These are phyloP conservation scores for Debaryomycetaceae sp. DNA, from an alignment of 1,139 yeast genomes.

Conservation along the genomic window DNA sequence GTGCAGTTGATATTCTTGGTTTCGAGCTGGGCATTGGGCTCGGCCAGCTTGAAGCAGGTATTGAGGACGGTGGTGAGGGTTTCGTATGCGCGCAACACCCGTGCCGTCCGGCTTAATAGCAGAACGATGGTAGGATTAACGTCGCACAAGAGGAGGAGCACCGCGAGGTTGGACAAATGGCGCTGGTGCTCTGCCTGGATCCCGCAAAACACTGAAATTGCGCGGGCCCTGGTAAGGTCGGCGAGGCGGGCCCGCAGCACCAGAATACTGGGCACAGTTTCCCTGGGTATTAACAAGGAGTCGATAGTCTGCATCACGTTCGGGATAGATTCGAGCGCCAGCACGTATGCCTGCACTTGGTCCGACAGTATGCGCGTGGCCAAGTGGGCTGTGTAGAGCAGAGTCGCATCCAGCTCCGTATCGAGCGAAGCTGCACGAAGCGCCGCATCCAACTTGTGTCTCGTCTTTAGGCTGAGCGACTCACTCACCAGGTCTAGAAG, in stretches of 20 bases:
- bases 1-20: conserved; percentile 6
- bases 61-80: conserved; percentile 17
- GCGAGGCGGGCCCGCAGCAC: background rate
- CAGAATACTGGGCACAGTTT: too few relatives aligned
- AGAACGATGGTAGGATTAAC: conserved; percentile 15
- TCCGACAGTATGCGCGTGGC: conserved; percentile 14
- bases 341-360: conserved; percentile 12
- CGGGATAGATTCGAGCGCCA: conserved; percentile 14
- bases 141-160: conserved; percentile 28
- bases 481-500: conserved; percentile 13
- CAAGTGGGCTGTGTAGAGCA: conserved; percentile 14
- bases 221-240: conserved; percentile 11
- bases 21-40: conserved; percentile 4
- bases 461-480: conserved; percentile 18
- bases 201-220: conserved; percentile 15
- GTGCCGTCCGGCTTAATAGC: conserved; percentile 17
- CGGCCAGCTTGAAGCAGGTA: conserved; percentile 11
- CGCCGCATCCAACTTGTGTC: conserved; percentile 11
- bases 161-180: conserved; percentile 14
- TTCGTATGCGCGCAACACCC: conserved; percentile 14
- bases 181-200: conserved; percentile 18
- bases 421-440: conserved; percentile 6
- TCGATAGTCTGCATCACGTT: conserved; percentile 15
- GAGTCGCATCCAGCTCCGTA: conserved; percentile 9
- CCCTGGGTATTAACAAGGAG: too few relatives aligned